Evolutionary conservation across 495 filamentous ascomycete species (phyloP).

Genomic region (Penicillium turbatum): DNA sequence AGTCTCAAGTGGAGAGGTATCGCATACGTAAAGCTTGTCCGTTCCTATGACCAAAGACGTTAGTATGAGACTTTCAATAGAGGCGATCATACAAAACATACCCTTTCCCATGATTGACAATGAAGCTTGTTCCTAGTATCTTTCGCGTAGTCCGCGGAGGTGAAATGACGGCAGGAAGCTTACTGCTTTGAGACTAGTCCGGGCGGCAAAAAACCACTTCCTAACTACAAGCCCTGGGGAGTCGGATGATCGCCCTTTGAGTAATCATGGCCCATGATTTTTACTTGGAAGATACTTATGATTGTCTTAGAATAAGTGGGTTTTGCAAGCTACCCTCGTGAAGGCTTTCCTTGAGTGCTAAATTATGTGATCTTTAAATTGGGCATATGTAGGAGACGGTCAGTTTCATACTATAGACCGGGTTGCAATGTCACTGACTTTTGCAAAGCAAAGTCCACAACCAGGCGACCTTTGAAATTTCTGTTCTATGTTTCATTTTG

Average conservation of each 20-base stretch:
- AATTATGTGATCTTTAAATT: no score
- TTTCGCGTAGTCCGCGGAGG: constrained; percentile 6
- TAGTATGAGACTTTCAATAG: not conserved
- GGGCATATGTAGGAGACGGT: no score
- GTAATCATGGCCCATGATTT: no score
- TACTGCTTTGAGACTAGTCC: constrained; percentile 22
- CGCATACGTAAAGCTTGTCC: constrained; percentile 70
- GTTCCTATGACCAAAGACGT: constrained; percentile 42
- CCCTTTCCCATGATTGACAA: constrained; percentile 54
- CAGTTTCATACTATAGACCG: no score
- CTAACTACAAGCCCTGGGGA: no score
- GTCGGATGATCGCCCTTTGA: no score
- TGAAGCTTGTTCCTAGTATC: not conserved
- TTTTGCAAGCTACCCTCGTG: no score
- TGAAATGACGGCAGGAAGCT: constrained; percentile 12
- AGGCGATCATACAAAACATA: constrained; percentile 20
- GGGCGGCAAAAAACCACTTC: not conserved
- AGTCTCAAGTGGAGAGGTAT: not conserved
- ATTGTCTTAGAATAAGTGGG: no score
- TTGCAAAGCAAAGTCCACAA: no score
- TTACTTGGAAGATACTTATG: no score
- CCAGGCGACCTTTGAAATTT: not conserved
- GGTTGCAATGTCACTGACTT: no score
- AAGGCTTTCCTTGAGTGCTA: no score
- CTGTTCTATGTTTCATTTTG: not conserved